Evolutionary conservation across 108 stramenopile genomes (phyloP).

Genomic region (Nitzschia inconspicua): DNA sequence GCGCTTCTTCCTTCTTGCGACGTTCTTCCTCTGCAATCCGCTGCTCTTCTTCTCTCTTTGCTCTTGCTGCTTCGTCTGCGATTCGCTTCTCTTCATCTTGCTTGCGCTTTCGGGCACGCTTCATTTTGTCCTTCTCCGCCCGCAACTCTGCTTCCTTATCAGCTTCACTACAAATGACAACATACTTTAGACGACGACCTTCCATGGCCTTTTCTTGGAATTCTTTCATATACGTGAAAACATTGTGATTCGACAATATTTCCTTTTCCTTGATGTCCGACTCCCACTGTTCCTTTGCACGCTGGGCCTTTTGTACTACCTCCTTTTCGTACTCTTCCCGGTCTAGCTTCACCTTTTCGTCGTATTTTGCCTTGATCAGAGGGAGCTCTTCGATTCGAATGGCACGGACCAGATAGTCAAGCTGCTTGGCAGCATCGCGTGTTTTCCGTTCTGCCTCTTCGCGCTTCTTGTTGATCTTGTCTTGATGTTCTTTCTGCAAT

Average conservation of each 20-base stretch:
- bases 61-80: conserved; percentile 45
- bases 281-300: conserved; percentile 74
- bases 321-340: conserved; percentile 72
- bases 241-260: conserved; percentile 38
- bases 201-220: conserved; percentile 74
- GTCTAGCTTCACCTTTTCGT: conserved; percentile 62
- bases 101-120: conserved; percentile 65
- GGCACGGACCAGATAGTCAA: conserved; percentile 94
- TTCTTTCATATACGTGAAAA: conserved; percentile 56
- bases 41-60: conserved; percentile 51
- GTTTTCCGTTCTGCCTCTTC: conserved; percentile 88
- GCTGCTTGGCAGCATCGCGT: conserved; percentile 75
- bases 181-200: conserved; percentile 51
- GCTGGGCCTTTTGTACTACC: conserved; percentile 58
- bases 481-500: conserved; percentile 81
- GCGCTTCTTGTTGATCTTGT: conserved; percentile 86
- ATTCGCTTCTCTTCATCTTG: conserved; percentile 49
- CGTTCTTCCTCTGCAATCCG: conserved; percentile 53
- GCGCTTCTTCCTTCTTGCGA: conserved; percentile 45
- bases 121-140: conserved; percentile 74
- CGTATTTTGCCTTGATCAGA: conserved; percentile 75
- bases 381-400: conserved; percentile 93
- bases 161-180: conserved; percentile 54
- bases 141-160: conserved; percentile 65
- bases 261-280: conserved; percentile 68